Evolutionary conservation across 257 asterid genomes (phyloP).

Genomic region (Catharanthus roseus): DNA sequence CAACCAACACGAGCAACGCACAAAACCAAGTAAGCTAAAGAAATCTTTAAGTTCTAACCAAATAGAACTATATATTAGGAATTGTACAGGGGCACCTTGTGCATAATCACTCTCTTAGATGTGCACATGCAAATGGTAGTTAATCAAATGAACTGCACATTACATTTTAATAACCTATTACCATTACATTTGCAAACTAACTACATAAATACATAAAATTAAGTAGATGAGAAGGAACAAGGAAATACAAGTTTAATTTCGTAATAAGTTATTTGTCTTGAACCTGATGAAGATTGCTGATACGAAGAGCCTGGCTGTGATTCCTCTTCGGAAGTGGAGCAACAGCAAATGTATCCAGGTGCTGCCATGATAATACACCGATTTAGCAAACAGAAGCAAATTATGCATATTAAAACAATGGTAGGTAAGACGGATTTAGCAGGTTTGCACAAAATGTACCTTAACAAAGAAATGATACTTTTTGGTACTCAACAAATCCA

Average conservation of each 20-base stretch:
- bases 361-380: conserved; percentile 37
- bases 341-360: conserved; percentile 67
- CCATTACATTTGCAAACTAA: neutral
- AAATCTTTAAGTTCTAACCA: neutral
- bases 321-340: conserved; percentile 78
- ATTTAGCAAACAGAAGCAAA: neutral
- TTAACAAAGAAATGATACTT: conserved; percentile 82
- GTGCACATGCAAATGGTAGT: neutral
- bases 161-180: neutral
- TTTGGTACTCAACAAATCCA: conserved; percentile 74
- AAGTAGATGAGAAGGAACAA: conserved; percentile 6
- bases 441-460: conserved; percentile 32
- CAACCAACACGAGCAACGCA: neutral
- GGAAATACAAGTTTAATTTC: neutral
- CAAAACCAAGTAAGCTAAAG: neutral
- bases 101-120: neutral
- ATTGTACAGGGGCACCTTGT: neutral
- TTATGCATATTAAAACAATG: neutral
- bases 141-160: neutral
- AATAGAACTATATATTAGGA: neutral
- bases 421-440: neutral
- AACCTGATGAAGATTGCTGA: conserved; percentile 97
- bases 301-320: conserved; percentile 64
- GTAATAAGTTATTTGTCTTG: neutral
- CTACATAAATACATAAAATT: neutral